Base-by-base conservation (phyloP, 208 protist genomes). In the Naegleria gruberi region DNA sequence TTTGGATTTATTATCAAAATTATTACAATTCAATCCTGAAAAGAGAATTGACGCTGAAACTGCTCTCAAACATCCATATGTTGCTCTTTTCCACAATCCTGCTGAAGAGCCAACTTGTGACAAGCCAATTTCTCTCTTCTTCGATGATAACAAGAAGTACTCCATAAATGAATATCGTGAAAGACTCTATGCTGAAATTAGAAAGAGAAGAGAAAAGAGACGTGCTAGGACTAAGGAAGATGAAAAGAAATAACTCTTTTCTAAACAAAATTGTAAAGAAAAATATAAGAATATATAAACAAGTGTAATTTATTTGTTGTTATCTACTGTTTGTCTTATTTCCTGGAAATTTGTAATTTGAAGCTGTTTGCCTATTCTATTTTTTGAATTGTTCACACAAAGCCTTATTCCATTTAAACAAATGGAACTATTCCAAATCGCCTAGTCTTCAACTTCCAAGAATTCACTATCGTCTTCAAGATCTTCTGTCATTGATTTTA, bases 1-100 rank as follows among this genome's bases (percentile, higher is more conserved):
- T 4, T 90, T 98, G 23, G 97, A 98, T 92, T 92, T 99, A 19
- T 94, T 99, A 4, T 43, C 94, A 90, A 95, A 96, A 65, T 94
- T 99, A 17, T 96, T 99, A 90, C 94, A 97, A 90, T 99, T 99
- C 92, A 98, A 99, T 92, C 98, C 98, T 12, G 96, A 97, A 85
- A 96, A 98, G 82, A 93, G 98, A 77, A 92, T 98, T 47, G 98
- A 96, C 42, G 97, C 97, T 1, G 95, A 96, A 46, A 93, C 98
- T 92, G 96, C 97, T 12, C 91, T 99, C 19, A 94, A 96, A 65
- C 97, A 99, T 92, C 95, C 96, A n/a, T 99, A 97, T 92, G 96
- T 98, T 40, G 92, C 94, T 6, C 91, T 94, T 40, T 98, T 98
- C 93, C 96, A 97, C 93, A 95, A 96, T 30, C 93, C 93, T 19